phyloP scores from a whole-genome alignment of 768 basidiomycete species.

The Filobasidium wieringae region DNA sequence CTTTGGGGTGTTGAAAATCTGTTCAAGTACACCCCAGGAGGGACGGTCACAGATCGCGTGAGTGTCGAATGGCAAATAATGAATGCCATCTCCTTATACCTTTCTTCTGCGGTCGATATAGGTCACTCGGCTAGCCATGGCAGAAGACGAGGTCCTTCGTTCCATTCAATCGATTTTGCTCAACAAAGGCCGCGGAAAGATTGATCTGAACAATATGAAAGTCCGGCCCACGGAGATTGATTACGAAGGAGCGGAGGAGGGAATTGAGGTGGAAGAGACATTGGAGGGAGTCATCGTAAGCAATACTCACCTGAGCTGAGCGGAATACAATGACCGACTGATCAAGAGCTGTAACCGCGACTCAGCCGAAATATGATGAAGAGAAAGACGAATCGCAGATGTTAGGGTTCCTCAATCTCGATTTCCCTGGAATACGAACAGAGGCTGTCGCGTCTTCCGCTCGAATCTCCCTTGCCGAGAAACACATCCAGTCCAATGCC shows the following conservation, averaged over 20 bases:
- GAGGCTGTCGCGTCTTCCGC: too few relatives aligned
- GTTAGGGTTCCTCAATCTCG: not conserved
- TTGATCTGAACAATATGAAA: not conserved
- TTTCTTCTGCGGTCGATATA: not conserved
- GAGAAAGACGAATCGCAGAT: conserved; percentile 1
- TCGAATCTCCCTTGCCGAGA: not conserved
- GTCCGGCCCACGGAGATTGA: not conserved
- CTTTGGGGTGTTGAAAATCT: conserved; percentile 36
- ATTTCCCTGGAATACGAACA: not conserved
- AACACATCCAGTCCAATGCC: not conserved
- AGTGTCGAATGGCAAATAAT: not conserved
- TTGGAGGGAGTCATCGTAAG: not conserved
- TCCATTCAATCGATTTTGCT: not conserved
- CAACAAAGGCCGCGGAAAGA: not conserved
- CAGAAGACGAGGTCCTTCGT: not conserved
- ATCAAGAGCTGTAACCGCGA: not conserved
- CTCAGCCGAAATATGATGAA: not conserved
- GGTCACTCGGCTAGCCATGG: not conserved
- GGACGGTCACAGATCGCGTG: conserved; percentile 6
- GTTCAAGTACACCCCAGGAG: conserved; percentile 31
- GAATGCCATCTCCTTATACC: not conserved
- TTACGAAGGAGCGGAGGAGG: not conserved
- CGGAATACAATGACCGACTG: not conserved
- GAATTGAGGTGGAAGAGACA: not conserved
- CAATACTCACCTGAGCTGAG: not conserved